Percentiles rank a stretch among this genome's conserved stretches.
These are phyloP conservation scores for Stylonectria norvegica DNA, from an alignment of 2,329 filamentous ascomycete species.

Conservation along the genomic window DNA sequence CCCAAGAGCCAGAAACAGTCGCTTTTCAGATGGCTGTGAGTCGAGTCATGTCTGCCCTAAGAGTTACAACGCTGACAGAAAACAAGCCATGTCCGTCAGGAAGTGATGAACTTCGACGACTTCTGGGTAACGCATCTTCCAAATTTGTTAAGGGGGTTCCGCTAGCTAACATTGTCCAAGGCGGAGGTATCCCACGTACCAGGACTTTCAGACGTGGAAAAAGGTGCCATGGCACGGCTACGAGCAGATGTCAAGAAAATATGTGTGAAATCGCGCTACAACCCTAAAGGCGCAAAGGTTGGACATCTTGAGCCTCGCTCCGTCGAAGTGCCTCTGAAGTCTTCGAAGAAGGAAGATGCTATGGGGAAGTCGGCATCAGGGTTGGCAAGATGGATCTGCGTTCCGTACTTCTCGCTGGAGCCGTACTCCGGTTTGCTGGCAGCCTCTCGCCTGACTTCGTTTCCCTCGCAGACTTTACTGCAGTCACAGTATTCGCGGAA, in stretches of 20 bases:
- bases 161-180: conserved; percentile 19
- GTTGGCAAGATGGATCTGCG: conserved; percentile 39
- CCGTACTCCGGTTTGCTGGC: conserved; percentile 39
- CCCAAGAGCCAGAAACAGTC: conserved; percentile 29
- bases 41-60: conserved; percentile 1
- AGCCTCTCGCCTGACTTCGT: conserved; percentile 31
- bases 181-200: conserved; percentile 33
- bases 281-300: conserved; percentile 37
- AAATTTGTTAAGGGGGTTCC: not conserved
- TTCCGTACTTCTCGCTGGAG: conserved; percentile 47
- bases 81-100: conserved; percentile 37
- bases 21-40: conserved; percentile 42
- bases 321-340: conserved; percentile 35
- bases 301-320: conserved; percentile 40
- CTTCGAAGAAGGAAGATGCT: conserved; percentile 14
- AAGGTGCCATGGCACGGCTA: conserved; percentile 34
- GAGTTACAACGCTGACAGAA: not conserved
- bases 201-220: conserved; percentile 33
- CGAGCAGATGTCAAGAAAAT: conserved; percentile 37
- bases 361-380: conserved; percentile 8
- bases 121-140: conserved; percentile 32
- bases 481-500: conserved; percentile 42
- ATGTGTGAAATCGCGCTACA: conserved; percentile 36
- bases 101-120: conserved; percentile 41
- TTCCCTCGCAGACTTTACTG: conserved; percentile 42